Conservation (phyloP, 2,329 filamentous ascomycete genomes). For the Diplocarpon mali region DNA sequence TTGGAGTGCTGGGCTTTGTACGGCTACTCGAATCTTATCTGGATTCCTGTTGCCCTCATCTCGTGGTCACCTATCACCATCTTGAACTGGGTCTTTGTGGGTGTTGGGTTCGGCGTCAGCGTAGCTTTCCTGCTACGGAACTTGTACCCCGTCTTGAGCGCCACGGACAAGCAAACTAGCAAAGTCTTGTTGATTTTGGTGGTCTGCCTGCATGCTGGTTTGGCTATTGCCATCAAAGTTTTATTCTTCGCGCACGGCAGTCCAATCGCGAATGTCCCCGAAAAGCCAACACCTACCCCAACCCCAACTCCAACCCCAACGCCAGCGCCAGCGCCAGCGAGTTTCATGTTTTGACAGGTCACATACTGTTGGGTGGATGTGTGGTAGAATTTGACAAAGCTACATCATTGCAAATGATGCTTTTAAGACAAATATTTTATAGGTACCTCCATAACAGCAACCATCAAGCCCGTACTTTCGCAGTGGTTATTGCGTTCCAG, state of each 20-base stretch:
- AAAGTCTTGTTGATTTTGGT: constrained; percentile 80
- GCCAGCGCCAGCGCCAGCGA: constrained; percentile 8
- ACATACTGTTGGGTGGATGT: not conserved
- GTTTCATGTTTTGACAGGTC: constrained; percentile 14
- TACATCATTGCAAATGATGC: not conserved
- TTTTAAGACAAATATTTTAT: not conserved
- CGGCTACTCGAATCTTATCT: constrained; percentile 92
- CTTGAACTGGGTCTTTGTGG: constrained; percentile 91
- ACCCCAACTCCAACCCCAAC: constrained; percentile 6
- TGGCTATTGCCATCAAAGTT: constrained; percentile 90
- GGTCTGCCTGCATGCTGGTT: constrained; percentile 73
- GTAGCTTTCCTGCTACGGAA: constrained; percentile 77
- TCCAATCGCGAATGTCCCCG: constrained; percentile 30
- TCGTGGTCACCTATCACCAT: constrained; percentile 79
- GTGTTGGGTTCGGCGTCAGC: constrained; percentile 72
- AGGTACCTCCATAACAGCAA: not conserved
- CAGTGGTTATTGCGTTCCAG: not conserved
- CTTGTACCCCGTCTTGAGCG: constrained; percentile 81
- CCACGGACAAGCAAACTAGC: constrained; percentile 84
- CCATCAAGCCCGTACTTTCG: not conserved
- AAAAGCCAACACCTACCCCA: constrained; percentile 3
- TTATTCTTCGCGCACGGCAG: constrained; percentile 85
- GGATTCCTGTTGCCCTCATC: constrained; percentile 88
- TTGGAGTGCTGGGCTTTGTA: constrained; percentile 94
- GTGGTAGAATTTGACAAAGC: not conserved